Evolutionary conservation across 495 filamentous ascomycete genomes (phyloP).

Genomic region (Trypethelium eluteriae): DNA sequence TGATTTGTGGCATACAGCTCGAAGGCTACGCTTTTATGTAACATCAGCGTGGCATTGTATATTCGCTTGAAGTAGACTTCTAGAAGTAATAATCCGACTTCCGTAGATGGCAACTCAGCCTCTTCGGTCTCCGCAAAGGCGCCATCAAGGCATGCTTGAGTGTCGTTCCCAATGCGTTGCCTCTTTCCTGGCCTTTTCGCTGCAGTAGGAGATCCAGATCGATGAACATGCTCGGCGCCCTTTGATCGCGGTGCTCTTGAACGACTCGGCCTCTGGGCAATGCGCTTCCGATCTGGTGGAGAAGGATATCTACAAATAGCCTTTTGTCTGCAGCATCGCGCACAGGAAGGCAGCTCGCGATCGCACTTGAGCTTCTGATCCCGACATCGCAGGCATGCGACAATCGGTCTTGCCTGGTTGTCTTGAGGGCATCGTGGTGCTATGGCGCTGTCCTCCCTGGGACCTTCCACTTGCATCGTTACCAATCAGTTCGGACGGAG

Average conservation of each 20-base stretch:
- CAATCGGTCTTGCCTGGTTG: neutral
- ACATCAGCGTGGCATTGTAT: slow-evolving; percentile 12
- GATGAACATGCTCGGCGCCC: slow-evolving; percentile 12
- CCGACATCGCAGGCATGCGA: slow-evolving; percentile 13
- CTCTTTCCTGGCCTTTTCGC: neutral
- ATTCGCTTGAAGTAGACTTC: slow-evolving; percentile 15
- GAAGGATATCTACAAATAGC: slow-evolving; percentile 12
- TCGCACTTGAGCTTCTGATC: slow-evolving; percentile 14
- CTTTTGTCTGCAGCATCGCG: slow-evolving; percentile 12
- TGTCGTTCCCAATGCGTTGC: slow-evolving; percentile 8
- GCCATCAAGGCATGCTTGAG: neutral
- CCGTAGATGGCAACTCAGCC: slow-evolving; percentile 13
- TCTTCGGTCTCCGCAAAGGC: slow-evolving; percentile 5
- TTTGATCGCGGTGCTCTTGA: slow-evolving; percentile 9
- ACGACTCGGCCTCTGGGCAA: slow-evolving; percentile 11
- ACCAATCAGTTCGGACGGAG: neutral
- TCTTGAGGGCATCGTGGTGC: slow-evolving; percentile 7
- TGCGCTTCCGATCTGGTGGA: slow-evolving; percentile 14
- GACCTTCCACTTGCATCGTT: slow-evolving; percentile 12
- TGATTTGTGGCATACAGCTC: slow-evolving; percentile 1
- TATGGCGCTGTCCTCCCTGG: slow-evolving; percentile 8
- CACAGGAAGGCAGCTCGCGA: slow-evolving; percentile 14
- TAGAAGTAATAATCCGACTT: slow-evolving; percentile 11
- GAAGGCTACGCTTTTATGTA: slow-evolving; percentile 14
- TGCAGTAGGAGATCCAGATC: neutral